Percentiles rank a stretch among this genome's conserved stretches.
These are phyloP conservation scores for Speleostelium caveatum DNA, from an alignment of 78 protist genomes.

Conservation along the genomic window DNA sequence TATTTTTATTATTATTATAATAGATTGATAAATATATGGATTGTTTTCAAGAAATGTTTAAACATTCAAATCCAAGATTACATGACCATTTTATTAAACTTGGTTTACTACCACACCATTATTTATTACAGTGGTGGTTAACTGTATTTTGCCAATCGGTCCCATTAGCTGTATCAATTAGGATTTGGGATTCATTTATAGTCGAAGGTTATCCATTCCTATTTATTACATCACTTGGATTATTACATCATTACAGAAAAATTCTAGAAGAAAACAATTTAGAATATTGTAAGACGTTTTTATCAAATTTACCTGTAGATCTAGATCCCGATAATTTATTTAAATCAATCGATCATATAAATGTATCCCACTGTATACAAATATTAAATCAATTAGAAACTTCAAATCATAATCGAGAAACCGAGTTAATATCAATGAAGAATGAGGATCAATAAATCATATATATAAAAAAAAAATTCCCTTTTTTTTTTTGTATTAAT, in stretches of 20 bases:
- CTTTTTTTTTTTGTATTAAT: too few species aligned
- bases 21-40: conserved; percentile 63
- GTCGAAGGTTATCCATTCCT: conserved; percentile 76
- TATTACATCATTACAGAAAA: conserved; percentile 19
- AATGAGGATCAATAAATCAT: too few species aligned
- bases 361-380: conserved; percentile 23
- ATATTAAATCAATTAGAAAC: not conserved
- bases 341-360: conserved; percentile 32
- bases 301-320: conserved; percentile 10
- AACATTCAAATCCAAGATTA: conserved; percentile 6
- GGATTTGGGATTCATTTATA: conserved; percentile 76
- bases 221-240: conserved; percentile 69
- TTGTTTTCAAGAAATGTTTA: conserved; percentile 42
- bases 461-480: too few species aligned
- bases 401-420: too few species aligned
- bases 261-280: conserved; percentile 28
- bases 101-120: conserved; percentile 28
- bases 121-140: conserved; percentile 79
- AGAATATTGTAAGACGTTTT: conserved; percentile 41
- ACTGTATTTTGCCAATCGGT: conserved; percentile 59
- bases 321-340: conserved; percentile 18
- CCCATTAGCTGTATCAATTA: conserved; percentile 30
- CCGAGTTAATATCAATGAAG: too few species aligned
- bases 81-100: conserved; percentile 27
- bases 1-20: not conserved